Evolutionary conservation across 306 rosid species (phyloP).

Genomic region (Trifolium subterraneum): DNA sequence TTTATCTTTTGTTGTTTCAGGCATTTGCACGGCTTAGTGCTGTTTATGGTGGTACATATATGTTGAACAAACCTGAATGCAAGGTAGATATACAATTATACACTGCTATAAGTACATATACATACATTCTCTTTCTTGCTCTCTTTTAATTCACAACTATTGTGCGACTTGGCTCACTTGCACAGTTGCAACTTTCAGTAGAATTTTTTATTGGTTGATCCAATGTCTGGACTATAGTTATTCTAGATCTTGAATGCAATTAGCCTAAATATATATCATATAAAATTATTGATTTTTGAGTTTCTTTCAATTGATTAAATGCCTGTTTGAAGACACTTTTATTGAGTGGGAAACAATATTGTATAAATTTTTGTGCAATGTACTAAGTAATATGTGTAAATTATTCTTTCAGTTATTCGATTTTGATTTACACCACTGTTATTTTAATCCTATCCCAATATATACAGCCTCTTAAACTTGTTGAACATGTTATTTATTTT

Average conservation of each 20-base stretch:
- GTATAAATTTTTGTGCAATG: neutral
- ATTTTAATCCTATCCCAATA: neutral
- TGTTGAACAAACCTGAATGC: conserved; percentile 98
- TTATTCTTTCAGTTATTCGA: neutral
- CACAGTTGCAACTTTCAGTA: neutral
- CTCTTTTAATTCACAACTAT: neutral
- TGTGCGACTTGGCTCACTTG: conserved; percentile 3
- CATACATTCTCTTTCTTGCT: neutral
- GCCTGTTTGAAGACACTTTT: conserved; percentile 2
- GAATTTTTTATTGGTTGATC: neutral
- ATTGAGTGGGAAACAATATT: conserved; percentile 3
- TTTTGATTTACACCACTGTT: neutral
- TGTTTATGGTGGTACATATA: conserved; percentile 97
- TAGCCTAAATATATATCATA: neutral
- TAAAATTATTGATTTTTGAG: neutral
- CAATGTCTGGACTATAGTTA: neutral
- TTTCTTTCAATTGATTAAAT: conserved; percentile 12
- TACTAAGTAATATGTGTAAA: neutral
- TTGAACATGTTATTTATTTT: conserved; percentile 21
- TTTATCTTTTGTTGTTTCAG: conserved; percentile 44
- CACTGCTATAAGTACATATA: neutral
- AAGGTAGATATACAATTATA: conserved; percentile 59
- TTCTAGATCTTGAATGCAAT: conserved; percentile 21
- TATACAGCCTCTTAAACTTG: conserved; percentile 25
- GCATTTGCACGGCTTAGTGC: conserved; percentile 99